Percentiles rank a stretch among this genome's conserved stretches.
phyloP scores from a whole-genome alignment of 495 filamentous ascomycete species.

The Podospora bellae-mahoneyi region DNA sequence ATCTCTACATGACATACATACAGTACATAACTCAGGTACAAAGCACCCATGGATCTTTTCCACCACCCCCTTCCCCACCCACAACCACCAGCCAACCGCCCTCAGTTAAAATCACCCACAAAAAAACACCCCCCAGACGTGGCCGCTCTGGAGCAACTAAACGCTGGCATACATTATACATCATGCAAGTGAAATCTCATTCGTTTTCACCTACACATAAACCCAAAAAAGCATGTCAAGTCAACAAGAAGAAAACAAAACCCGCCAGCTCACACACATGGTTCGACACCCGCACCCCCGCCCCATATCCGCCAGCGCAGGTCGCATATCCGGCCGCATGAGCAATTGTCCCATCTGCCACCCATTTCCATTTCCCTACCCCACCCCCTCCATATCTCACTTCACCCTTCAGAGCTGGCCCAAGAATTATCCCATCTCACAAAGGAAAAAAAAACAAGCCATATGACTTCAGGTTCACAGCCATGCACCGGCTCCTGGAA shows the following conservation, averaged over 20 bases:
- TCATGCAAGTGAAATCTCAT: constrained; percentile 25
- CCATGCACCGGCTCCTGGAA: no score
- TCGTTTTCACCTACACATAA: constrained; percentile 7
- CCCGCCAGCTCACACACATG: neutral
- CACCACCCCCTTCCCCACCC: neutral
- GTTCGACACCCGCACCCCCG: neutral
- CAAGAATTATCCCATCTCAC: no score
- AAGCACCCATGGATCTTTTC: neutral
- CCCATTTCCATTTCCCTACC: constrained; percentile 3
- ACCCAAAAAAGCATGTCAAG: constrained; percentile 1
- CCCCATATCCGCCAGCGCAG: neutral
- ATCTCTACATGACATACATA: neutral
- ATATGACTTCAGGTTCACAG: no score
- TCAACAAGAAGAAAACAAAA: neutral
- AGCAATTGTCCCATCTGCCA: constrained; percentile 4
- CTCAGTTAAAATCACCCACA: neutral
- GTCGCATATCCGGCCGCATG: constrained; percentile 36
- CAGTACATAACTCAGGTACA: neutral
- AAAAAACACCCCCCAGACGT: neutral
- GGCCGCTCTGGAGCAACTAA: neutral
- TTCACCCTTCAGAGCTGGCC: neutral
- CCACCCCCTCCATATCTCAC: neutral
- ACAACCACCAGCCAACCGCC: neutral
- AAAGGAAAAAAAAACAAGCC: no score
- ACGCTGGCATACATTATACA: constrained; percentile 2